Evolutionary conservation across 2,329 filamentous ascomycete species (phyloP), one percentile per base, ranked within the genome.

Genomic region (Colletotrichum spaethianum): DNA sequence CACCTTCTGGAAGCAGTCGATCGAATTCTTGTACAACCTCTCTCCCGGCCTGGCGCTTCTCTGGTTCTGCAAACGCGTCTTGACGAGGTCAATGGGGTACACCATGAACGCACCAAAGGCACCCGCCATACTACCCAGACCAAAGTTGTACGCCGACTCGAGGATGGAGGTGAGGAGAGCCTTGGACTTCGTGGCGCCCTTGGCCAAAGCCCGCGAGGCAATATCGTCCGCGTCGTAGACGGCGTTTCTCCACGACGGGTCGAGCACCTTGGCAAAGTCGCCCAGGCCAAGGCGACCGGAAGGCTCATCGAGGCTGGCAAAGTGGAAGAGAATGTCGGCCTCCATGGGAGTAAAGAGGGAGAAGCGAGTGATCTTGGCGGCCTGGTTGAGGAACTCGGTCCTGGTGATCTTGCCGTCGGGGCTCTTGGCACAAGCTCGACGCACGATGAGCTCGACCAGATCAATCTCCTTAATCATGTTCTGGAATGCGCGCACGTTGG

Each of bases 21-120:
- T 84, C 57, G 96, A 98, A 87, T 99, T 99, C 84, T 97, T 98
- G 86, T 99, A 99, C 73, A 98, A 85, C 73, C 93, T 88, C 82
- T 98, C 93, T 69, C 96, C 96, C 0, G 95, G 94, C 62, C 93
- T 90, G 5, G 90, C 90, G 63, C 91, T 91, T 76, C 96, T 91
- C 87, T 99, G 96, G 86, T 99, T 99, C 84, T 99, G 96, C 92
- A 99, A 93, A 73, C 96, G 92, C 1, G 96, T 99, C 90, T 99
- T 99, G 82, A 99, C 96, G 73, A 99, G 86, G 85, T 99, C 96
- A 80, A 99, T 98, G 31, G 96, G 96, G 82, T 99, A 99, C 65
- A 99, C 96, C 94, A 99, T 98, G 82, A 99, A 98, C 16, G 96
- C 96, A 81, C 96, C 96, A 80, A 99, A 99, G 12, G 96, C 96